phyloP scores from a whole-genome alignment of 768 basidiomycete species.

The Stropharia rugosoannulata region DNA sequence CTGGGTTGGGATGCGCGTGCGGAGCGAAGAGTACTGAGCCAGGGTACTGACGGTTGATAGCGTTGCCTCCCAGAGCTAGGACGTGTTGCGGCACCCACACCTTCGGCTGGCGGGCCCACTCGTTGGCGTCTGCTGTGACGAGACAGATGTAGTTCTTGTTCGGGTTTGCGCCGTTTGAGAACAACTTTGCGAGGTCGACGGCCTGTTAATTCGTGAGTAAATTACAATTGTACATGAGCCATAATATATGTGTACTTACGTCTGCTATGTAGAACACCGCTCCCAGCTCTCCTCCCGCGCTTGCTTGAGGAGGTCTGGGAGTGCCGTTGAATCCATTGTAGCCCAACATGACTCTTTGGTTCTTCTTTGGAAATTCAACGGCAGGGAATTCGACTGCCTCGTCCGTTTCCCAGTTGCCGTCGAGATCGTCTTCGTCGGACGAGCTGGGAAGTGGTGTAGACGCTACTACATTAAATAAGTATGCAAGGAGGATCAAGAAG shows the following conservation, averaged over 20 bases:
- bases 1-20: neutral
- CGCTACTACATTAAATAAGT: no score
- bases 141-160: neutral
- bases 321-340: conserved; percentile 2
- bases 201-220: neutral
- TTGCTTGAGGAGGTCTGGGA: neutral
- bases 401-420: neutral
- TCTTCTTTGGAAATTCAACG: neutral
- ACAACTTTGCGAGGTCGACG: neutral
- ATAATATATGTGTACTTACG: neutral
- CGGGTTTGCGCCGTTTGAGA: neutral
- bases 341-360: neutral
- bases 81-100: neutral
- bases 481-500: no score
- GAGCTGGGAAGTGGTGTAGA: no score
- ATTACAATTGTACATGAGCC: no score
- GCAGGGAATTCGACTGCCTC: neutral
- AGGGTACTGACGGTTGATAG: neutral
- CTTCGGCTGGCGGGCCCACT: neutral
- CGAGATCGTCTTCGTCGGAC: neutral
- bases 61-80: neutral
- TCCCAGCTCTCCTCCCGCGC: neutral
- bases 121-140: neutral
- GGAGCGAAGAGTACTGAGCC: neutral
- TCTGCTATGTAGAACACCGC: conserved; percentile 4